Evolutionary conservation across 176 grass and related monocot species (phyloP).

Genomic region (Typha latifolia): DNA sequence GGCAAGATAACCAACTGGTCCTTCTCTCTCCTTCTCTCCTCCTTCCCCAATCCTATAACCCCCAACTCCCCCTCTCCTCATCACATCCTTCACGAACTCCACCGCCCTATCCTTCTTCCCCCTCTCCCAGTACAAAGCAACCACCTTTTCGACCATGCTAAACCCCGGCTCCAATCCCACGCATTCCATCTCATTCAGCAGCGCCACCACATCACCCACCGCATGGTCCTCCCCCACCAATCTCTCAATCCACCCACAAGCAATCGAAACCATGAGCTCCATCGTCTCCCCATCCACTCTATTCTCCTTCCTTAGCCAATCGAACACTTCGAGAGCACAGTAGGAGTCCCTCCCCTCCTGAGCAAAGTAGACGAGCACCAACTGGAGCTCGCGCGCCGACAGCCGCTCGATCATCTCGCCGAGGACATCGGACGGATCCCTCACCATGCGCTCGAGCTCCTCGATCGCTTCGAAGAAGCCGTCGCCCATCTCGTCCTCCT

Average conservation of each 20-base stretch:
- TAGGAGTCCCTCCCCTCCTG: constrained; percentile 95
- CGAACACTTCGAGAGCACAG: constrained; percentile 95
- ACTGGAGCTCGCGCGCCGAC: constrained; percentile 72
- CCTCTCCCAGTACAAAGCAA: constrained; percentile 86
- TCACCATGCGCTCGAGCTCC: constrained; percentile 62
- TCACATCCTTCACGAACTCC: constrained; percentile 78
- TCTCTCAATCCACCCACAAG: constrained; percentile 88
- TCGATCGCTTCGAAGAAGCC: constrained; percentile 58
- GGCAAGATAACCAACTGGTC: constrained; percentile 69
- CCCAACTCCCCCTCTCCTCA: constrained; percentile 53
- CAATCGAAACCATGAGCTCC: constrained; percentile 95
- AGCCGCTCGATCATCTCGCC: constrained; percentile 50
- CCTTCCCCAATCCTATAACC: constrained; percentile 31
- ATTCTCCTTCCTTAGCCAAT: constrained; percentile 92
- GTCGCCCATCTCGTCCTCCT: constrained; percentile 36
- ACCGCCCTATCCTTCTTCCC: constrained; percentile 49
- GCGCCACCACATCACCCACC: constrained; percentile 52
- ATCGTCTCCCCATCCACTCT: constrained; percentile 91
- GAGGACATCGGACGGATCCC: constrained; percentile 40
- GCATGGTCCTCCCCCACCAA: constrained; percentile 47
- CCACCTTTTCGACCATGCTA: constrained; percentile 91
- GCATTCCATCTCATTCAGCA: constrained; percentile 96
- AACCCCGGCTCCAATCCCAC: constrained; percentile 80
- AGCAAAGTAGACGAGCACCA: constrained; percentile 89
- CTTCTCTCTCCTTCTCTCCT: constrained; percentile 36